Evolutionary conservation across 1,139 yeast species (phyloP), one percentile per base, ranked within the genome.

Genomic region (Yamadazyma sp.): DNA sequence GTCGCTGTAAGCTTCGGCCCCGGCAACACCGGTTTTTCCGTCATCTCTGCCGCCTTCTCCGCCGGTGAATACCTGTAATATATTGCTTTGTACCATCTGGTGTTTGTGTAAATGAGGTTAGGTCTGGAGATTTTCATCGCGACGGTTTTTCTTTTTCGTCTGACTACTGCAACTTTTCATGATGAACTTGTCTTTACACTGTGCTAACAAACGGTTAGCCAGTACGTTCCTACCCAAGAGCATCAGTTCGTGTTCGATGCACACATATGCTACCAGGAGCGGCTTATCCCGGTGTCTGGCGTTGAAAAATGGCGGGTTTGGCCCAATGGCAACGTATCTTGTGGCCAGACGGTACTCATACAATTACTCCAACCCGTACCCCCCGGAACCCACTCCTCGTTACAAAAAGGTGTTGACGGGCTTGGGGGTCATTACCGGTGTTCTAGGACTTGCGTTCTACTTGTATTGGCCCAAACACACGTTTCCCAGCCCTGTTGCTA

Each of bases 401-500:
- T 39, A 53, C 34, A 53, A 51, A 39, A 55, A 56, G 34, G 41
- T 66, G 30, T 33, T 59, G 15, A 55, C 64, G 15, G 70, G 66
- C 0, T 27, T 68, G 0, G 61, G 63, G 0, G 52, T 63, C 1
- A 34, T 66, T 0, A 6, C 42, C 1, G 34, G 34, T 7, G 0
- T 63, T 65, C 4, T 64, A 59, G 25, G 61, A 66, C 17, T 30
- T 2, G 23, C 36, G 0, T 80, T 77, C 66, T 79, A 75, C 60
- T 51, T 69, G 44, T 77, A 69, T 58, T 81, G 85, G 83, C 87
- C 87, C 10, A 77, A 76, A 44, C 79, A 74, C 53, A 65, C 74
- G 4, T 72, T 71, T 40, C 76, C 81, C 23, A 43, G 66, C 46
- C 54, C 64, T 37, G 95, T 89, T 10, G 95, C 96, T 17, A 72